These are phyloP conservation scores for Aurifilum marmelostoma DNA, from an alignment of 2,329 filamentous ascomycete species.

Conservation along the genomic window DNA sequence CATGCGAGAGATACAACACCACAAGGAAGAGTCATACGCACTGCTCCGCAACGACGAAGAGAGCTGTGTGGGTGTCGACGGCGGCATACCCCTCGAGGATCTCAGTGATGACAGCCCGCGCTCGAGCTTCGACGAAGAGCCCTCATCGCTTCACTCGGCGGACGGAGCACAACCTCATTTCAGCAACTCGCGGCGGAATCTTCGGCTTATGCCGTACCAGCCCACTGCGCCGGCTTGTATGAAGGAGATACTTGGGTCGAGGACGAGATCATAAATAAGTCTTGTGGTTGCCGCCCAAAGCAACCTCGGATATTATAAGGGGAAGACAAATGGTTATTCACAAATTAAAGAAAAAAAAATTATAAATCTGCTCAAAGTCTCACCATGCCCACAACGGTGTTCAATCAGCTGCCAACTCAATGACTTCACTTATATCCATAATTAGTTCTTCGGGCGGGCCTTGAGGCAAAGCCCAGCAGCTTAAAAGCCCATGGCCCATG, in stretches of 20 bases:
- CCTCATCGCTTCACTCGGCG: not conserved
- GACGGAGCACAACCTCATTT: not conserved
- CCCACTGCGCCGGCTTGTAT: not conserved
- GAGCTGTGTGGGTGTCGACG: conserved; percentile 9
- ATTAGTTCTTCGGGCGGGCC: too few species aligned
- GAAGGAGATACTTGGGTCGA: not conserved
- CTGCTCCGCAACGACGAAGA: conserved; percentile 17
- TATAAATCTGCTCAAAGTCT: not conserved
- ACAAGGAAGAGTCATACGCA: conserved; percentile 11
- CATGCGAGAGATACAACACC: not conserved
- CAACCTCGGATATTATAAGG: not conserved
- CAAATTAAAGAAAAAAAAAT: not conserved
- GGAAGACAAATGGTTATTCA: not conserved
- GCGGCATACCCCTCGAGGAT: conserved; percentile 4
- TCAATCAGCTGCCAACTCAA: not conserved
- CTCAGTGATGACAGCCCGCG: conserved; percentile 12
- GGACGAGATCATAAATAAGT: not conserved
- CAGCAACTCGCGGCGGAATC: not conserved
- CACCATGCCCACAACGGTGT: not conserved
- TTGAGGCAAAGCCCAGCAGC: too few species aligned
- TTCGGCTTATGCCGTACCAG: conserved; percentile 9
- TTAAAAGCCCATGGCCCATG: too few species aligned
- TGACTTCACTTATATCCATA: too few species aligned
- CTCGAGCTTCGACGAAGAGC: conserved; percentile 9
- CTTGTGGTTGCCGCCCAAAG: not conserved